Evolutionary conservation across 805 yeast species (phyloP).

Genomic region (Nakazawaea ambrosiae): DNA sequence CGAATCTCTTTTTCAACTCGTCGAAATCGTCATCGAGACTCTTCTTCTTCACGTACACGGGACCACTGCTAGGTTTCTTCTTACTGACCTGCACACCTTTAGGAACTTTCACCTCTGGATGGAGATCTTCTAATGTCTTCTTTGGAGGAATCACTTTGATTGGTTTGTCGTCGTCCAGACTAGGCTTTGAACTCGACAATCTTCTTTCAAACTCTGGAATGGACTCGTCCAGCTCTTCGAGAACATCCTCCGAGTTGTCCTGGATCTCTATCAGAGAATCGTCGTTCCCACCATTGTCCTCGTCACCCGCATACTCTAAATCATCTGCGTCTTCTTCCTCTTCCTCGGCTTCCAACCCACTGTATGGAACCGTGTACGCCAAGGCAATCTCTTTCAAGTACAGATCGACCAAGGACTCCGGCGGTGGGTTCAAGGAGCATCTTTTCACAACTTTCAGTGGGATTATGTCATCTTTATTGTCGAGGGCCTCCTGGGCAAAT

Average conservation of each 20-base stretch:
- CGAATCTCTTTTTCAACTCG: slow-evolving; percentile 63
- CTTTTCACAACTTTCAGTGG: slow-evolving; percentile 63
- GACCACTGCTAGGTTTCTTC: slow-evolving; percentile 16
- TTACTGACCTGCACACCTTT: slow-evolving; percentile 28
- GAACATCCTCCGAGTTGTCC: slow-evolving; percentile 13
- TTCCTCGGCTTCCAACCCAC: slow-evolving; percentile 35
- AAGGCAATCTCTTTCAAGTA: slow-evolving; percentile 76
- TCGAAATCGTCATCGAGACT: slow-evolving; percentile 46
- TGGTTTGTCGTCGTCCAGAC: slow-evolving; percentile 24
- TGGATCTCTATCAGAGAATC: slow-evolving; percentile 20
- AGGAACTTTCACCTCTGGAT: slow-evolving; percentile 31
- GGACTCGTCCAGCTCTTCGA: slow-evolving; percentile 14
- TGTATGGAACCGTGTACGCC: slow-evolving; percentile 71
- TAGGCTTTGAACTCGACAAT: slow-evolving; percentile 17
- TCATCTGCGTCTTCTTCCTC: slow-evolving; percentile 18
- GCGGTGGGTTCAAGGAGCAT: slow-evolving; percentile 64
- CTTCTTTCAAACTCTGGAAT: slow-evolving; percentile 17
- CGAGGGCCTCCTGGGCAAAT: slow-evolving; percentile 48
- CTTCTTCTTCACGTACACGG: slow-evolving; percentile 13
- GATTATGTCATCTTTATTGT: slow-evolving; percentile 42
- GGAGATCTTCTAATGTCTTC: slow-evolving; percentile 31
- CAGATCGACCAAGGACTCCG: slow-evolving; percentile 52
- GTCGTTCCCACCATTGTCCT: slow-evolving; percentile 20
- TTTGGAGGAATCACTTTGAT: slow-evolving; percentile 36
- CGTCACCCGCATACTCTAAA: slow-evolving; percentile 19